These are phyloP conservation scores for Leccinum uliginosum DNA, from an alignment of 768 basidiomycete genomes.

Conservation along the genomic window DNA sequence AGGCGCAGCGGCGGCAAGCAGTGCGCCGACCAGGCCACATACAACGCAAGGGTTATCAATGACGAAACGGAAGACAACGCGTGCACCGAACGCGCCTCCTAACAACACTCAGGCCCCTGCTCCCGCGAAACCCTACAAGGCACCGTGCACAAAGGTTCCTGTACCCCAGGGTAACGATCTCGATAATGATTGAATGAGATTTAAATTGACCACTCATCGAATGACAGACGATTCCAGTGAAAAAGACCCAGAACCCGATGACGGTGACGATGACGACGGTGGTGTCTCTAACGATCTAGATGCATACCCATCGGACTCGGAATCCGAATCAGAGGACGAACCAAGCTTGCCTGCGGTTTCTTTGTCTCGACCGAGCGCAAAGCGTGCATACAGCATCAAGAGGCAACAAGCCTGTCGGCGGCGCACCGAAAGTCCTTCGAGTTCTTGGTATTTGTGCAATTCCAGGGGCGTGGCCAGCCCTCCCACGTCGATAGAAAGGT, in stretches of 20 bases:
- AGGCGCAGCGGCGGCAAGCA: slow-evolving; percentile 49
- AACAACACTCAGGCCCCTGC: slow-evolving; percentile 1
- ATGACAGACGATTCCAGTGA: slow-evolving; percentile 23
- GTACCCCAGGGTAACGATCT: slow-evolving; percentile 20
- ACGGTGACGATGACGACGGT: slow-evolving; percentile 20
- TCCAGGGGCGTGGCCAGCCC: slow-evolving; percentile 53
- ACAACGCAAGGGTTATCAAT: slow-evolving; percentile 9
- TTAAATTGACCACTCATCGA: slow-evolving; percentile 10
- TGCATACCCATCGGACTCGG: slow-evolving; percentile 31
- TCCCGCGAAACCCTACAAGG: slow-evolving; percentile 14
- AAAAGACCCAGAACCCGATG: slow-evolving; percentile 23
- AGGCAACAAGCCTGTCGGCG: slow-evolving; percentile 10
- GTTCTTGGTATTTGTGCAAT: slow-evolving; percentile 46
- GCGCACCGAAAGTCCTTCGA: slow-evolving; percentile 1
- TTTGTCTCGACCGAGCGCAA: slow-evolving; percentile 6
- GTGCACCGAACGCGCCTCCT: slow-evolving; percentile 6
- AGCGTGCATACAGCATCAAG: slow-evolving; percentile 4
- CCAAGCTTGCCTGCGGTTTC: slow-evolving; percentile 7
- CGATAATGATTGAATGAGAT: slow-evolving; percentile 4
- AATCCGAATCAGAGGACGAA: slow-evolving; percentile 22
- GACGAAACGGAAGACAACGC: slow-evolving; percentile 20
- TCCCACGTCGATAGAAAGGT: slow-evolving; percentile 52
- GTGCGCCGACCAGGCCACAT: slow-evolving; percentile 17
- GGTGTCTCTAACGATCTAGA: slow-evolving; percentile 26
- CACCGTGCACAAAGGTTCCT: slow-evolving; percentile 9